Evolutionary conservation across 108 stramenopile species (phyloP).

Genomic region (Pseudonitzschia pungens): DNA sequence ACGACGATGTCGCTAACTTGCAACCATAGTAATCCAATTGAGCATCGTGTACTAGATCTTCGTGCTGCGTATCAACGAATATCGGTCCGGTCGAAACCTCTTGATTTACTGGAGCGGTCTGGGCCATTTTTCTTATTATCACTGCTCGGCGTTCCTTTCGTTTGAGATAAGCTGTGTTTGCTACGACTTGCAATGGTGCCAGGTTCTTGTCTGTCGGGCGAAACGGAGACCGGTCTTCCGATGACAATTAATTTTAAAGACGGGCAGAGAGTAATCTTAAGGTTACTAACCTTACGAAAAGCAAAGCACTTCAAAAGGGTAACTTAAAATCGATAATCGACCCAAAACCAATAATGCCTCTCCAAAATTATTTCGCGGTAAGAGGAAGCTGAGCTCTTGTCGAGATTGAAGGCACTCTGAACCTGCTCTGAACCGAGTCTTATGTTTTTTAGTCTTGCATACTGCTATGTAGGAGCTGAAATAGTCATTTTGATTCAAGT

Average conservation of each 20-base stretch:
- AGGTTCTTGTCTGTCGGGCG: not conserved
- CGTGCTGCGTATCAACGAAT: constrained; percentile 91
- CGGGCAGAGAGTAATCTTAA: too few species aligned
- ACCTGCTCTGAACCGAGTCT: not conserved
- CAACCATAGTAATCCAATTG: constrained; percentile 94
- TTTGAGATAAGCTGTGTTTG: not conserved
- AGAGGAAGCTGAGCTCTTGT: not conserved
- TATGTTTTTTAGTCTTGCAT: not conserved
- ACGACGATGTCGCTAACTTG: constrained; percentile 91
- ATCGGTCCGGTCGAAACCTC: constrained; percentile 44
- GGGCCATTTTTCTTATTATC: constrained; percentile 11
- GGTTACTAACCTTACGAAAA: not conserved
- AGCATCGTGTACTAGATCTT: constrained; percentile 94
- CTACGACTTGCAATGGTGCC: not conserved
- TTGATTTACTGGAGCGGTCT: constrained; percentile 6
- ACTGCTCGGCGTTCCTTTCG: not conserved
- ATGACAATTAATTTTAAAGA: too few species aligned
- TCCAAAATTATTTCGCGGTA: not conserved
- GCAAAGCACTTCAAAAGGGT: not conserved
- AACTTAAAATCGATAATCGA: too few species aligned
- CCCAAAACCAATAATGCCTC: too few species aligned
- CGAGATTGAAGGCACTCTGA: too few species aligned
- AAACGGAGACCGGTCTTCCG: not conserved
- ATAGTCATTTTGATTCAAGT: not conserved
- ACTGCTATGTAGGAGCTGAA: not conserved